A percentile compares a stretch with the other conserved stretches of the same genome.
Conservation (phyloP, 768 basidiomycete genomes). For the Panellus pusillus region DNA sequence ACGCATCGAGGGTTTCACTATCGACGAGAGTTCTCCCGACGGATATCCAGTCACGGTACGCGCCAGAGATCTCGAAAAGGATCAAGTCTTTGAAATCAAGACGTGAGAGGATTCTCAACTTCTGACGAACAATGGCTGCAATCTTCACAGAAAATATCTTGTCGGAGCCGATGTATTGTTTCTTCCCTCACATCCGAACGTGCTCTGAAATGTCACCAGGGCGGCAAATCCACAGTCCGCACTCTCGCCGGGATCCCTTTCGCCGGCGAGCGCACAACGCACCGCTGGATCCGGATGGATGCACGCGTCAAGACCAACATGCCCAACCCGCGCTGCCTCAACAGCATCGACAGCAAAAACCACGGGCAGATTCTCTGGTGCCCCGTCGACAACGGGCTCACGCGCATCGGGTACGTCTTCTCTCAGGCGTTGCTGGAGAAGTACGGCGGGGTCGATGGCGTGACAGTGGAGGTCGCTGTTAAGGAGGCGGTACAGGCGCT, state of each 20-base stretch:
- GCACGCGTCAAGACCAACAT: conserved; percentile 23
- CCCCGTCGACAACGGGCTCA: conserved; percentile 22
- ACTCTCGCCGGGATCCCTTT: conserved; percentile 17
- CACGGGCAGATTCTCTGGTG: conserved; percentile 27
- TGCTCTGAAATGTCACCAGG: conserved; percentile 1
- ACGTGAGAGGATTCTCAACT: not conserved
- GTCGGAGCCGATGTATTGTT: conserved; percentile 20
- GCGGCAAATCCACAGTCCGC: conserved; percentile 22
- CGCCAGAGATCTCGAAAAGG: conserved; percentile 19
- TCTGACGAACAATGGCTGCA: not conserved
- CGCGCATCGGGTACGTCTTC: conserved; percentile 25
- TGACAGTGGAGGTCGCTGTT: conserved; percentile 19
- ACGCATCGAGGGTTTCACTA: conserved; percentile 15
- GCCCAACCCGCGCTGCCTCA: conserved; percentile 24
- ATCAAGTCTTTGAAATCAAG: conserved; percentile 18
- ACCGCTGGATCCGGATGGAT: conserved; percentile 26
- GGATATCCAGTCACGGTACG: conserved; percentile 22
- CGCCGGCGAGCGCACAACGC: conserved; percentile 17
- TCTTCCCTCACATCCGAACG: not conserved
- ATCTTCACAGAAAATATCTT: conserved; percentile 19
- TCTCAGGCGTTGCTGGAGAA: conserved; percentile 21
- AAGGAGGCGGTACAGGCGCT: conserved; percentile 18
- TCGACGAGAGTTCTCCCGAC: conserved; percentile 12
- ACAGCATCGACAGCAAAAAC: conserved; percentile 22
- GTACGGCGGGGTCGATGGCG: conserved; percentile 21